These are phyloP conservation scores for Cryphonectria naterciae DNA, from an alignment of 2,329 filamentous ascomycete genomes.

Conservation along the genomic window DNA sequence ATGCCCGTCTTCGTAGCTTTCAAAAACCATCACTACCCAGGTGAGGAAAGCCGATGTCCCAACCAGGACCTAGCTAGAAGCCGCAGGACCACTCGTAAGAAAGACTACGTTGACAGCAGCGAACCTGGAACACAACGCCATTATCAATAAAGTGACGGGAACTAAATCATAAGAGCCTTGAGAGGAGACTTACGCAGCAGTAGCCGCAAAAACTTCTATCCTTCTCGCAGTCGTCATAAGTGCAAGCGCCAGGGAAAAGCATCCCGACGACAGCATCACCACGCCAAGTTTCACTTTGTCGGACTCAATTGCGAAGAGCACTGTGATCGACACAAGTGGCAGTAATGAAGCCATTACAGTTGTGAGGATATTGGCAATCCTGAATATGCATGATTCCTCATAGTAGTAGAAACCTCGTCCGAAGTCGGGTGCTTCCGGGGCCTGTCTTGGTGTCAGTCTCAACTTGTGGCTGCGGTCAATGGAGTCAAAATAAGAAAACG, in stretches of 20 bases:
- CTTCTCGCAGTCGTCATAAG: conserved; percentile 31
- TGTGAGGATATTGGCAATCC: conserved; percentile 30
- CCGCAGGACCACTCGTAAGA: not conserved
- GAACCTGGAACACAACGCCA: not conserved
- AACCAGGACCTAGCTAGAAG: not conserved
- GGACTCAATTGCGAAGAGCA: conserved; percentile 35
- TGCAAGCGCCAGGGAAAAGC: conserved; percentile 29
- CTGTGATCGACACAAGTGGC: conserved; percentile 35
- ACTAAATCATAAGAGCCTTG: not conserved
- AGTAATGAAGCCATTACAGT: conserved; percentile 37
- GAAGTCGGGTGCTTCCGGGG: conserved; percentile 4
- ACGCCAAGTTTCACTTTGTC: conserved; percentile 32
- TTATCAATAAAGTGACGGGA: not conserved
- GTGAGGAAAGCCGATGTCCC: not conserved
- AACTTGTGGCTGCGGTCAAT: not conserved
- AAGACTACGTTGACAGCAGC: conserved; percentile 24
- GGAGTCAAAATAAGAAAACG: not conserved
- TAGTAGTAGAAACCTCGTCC: conserved; percentile 29
- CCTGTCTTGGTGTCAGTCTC: not conserved
- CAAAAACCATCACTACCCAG: too few species aligned
- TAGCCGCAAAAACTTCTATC: conserved; percentile 31
- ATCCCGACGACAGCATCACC: conserved; percentile 28
- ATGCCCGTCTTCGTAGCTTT: too few species aligned
- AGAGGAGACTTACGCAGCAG: conserved; percentile 31
- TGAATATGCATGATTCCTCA: conserved; percentile 23